phyloP scores from a whole-genome alignment of 208 protist species.

The Wallacemonas sp. region DNA sequence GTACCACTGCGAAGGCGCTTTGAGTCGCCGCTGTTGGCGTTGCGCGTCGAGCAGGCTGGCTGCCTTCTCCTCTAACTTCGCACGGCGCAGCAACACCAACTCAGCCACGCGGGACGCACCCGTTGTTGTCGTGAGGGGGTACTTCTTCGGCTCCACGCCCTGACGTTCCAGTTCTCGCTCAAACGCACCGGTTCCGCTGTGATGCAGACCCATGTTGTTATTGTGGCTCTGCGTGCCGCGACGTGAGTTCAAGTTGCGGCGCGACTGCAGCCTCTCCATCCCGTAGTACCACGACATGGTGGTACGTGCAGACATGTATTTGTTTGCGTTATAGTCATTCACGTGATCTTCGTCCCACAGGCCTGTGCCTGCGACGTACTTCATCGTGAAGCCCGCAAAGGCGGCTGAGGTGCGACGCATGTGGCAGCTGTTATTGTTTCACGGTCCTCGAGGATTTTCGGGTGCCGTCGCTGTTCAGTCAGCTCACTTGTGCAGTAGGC shows the following conservation, averaged over 20 bases:
- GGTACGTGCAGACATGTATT: slow-evolving; percentile 71
- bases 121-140: slow-evolving; percentile 81
- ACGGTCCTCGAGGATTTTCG: too few relatives aligned
- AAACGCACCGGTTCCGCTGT: slow-evolving; percentile 82
- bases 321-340: slow-evolving; percentile 84
- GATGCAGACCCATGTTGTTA: slow-evolving; percentile 87
- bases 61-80: slow-evolving; percentile 68
- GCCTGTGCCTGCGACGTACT: slow-evolving; percentile 82
- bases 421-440: too few relatives aligned
- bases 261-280: slow-evolving; percentile 80
- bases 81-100: slow-evolving; percentile 77
- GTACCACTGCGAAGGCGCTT: slow-evolving; percentile 74
- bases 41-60: slow-evolving; percentile 42
- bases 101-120: slow-evolving; percentile 78
- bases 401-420: slow-evolving; percentile 34
- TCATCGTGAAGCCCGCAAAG: slow-evolving; percentile 83
- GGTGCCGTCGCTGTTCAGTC: too few relatives aligned
- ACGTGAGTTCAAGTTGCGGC: slow-evolving; percentile 59
- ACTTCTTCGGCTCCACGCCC: slow-evolving; percentile 81
- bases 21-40: slow-evolving; percentile 3
- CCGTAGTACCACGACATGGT: slow-evolving; percentile 87
- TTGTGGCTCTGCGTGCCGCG: slow-evolving; percentile 73
- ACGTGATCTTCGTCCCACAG: slow-evolving; percentile 90
- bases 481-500: too few relatives aligned
- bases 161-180: slow-evolving; percentile 84